phyloP scores from a whole-genome alignment of 140 eudicot species.

The Senecio squalidus region DNA sequence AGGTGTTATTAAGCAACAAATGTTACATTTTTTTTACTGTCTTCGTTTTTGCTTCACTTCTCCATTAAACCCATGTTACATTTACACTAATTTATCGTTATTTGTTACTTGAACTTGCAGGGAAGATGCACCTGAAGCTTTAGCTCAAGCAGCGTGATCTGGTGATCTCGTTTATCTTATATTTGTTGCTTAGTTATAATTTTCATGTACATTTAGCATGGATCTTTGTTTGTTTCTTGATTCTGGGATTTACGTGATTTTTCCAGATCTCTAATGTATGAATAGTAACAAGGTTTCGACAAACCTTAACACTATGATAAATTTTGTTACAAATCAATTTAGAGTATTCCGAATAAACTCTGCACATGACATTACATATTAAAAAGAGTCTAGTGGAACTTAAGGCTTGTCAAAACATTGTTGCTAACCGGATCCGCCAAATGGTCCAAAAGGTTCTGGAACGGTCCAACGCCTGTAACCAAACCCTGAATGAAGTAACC shows the following conservation, averaged over 20 bases:
- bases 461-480: constrained; percentile 88
- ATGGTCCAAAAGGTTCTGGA: constrained; percentile 75
- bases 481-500: constrained; percentile 73
- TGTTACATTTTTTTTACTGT: not conserved
- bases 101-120: constrained; percentile 23
- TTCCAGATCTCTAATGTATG: constrained; percentile 12
- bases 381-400: constrained; percentile 53
- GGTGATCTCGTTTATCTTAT: constrained; percentile 12
- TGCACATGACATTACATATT: constrained; percentile 25
- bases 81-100: not conserved
- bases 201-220: constrained; percentile 22
- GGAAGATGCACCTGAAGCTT: constrained; percentile 49
- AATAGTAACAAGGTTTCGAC: constrained; percentile 23
- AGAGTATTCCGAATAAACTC: constrained; percentile 21
- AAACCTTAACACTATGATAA: constrained; percentile 14
- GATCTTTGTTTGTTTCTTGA: constrained; percentile 12
- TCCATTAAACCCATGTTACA: not conserved
- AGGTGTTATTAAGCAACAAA: not conserved
- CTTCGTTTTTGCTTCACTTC: not conserved
- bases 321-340: constrained; percentile 17
- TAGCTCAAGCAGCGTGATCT: constrained; percentile 51
- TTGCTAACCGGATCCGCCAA: constrained; percentile 92
- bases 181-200: constrained; percentile 16
- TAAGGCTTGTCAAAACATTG: constrained; percentile 91
- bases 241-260: not conserved